Base-by-base conservation (phyloP, 2,329 filamentous ascomycete species). In the Xylariaceae sp. region DNA sequence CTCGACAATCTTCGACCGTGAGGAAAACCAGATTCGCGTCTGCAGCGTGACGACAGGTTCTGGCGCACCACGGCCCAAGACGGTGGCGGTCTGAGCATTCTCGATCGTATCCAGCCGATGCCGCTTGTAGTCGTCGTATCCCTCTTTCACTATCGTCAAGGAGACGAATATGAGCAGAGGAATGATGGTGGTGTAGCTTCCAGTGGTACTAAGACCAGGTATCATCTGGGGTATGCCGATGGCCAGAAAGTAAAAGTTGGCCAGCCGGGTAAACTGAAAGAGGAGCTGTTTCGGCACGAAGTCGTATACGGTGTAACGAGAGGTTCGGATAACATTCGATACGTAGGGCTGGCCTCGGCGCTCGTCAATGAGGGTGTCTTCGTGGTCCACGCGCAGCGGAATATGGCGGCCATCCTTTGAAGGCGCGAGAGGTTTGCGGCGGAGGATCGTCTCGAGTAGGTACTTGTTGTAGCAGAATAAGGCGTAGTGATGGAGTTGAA, bases 201-300 rank as follows among this genome's bases (percentile, higher is more conserved):
- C 83, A 3, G 83, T 87, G 3, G 83, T 88, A 61, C 80, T 85
- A 37, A 87, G 62, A 12, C 77, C 80, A 5, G 82, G 82, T 50
- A 87, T 83, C 61, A 85, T 86, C 59, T 94, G 87, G 31, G 90
- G 70, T 40, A 93, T 79, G 27, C 85, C 84, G 43, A 94, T 77
- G 46, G 84, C 80, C 36, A 94, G 69, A 57, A 94, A 93, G 58
- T 93, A 76, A 51, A 93, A 92, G 58, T 94, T 94, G 45, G 83
- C 83, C 30, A 94, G 63, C 40, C 90, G 83, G 6, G 84, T 84
- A 53, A 92, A 92, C 51, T 94, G 87, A 35, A 87, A 88, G 39
- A 89, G 71, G 12, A 94, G 57, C 54, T 94, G 88, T 42, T 86
- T 84, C 3, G 87, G 88, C 11, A 94, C 59, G 55, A 94, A 94